Base-by-base conservation (phyloP, 2,329 filamentous ascomycete genomes). In the Cercospora citrullina region DNA sequence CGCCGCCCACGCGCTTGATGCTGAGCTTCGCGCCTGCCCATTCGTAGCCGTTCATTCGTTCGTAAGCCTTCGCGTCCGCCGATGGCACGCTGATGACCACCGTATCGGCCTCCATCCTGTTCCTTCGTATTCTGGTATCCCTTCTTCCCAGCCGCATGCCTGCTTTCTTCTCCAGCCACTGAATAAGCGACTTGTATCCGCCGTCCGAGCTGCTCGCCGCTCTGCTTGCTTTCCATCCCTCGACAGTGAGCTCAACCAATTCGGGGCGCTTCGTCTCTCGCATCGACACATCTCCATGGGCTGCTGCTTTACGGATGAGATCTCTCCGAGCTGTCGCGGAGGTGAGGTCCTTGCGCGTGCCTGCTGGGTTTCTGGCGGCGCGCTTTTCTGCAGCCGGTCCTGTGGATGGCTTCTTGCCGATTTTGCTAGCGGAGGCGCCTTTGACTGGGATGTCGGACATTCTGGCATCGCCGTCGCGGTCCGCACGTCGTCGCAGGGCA, bases 401-500 rank as follows among this genome's bases (percentile, higher is more conserved):
- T 26, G 70, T 63, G 60, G 67, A 66, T 66, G 73, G 69, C 39
- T 63, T 58, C 65, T 78, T 77, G 62, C 74, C 71, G 62, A 77
- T 73, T 51, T 55, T 65, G 36, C 73, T 71, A 10, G 45, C 16
- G 57, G 72, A 72, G 61, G 76, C 72, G 21, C 73, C 75, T 63
- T 75, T 77, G 33, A 80, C 75, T 60, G 78, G 78, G 63, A 77
- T 78, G 39, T 79, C 76, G 61, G 78, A 78, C 87, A 89, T 90
- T 55, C 84, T 80, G 68, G 89, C 76, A 76, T 90, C 87, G 36
- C 87, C 87, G 81, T 90, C 87, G 73, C 83, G 84, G 75, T 89
- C 87, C 63, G 84, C 70, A 62, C 69, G 61, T 36, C 63, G 67
- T 33, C 65, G 60, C 28, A 67, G 45, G 53, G 60, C 66, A 23